Base-by-base conservation (phyloP, 352 stramenopile genomes). In the Globisporangium carolinianum region DNA sequence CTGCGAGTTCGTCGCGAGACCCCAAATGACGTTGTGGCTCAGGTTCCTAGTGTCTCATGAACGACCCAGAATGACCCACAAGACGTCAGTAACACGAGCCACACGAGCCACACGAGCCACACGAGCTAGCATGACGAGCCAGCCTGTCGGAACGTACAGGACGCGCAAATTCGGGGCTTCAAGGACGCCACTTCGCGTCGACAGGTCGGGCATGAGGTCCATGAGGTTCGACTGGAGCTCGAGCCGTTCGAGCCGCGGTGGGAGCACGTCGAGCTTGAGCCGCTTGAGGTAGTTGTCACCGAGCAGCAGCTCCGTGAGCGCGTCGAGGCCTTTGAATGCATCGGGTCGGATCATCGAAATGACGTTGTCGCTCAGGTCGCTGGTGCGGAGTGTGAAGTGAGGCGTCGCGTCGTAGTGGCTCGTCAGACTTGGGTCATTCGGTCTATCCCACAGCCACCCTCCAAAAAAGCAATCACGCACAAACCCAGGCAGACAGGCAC, bases 291-390 rank as follows among this genome's bases (percentile, higher is more conserved):
- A 75, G 55, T 89, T 89, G 18, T 58, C 43, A 43, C 67, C 69
- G 15, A 89, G 59, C 1, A 67, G 63, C 0, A 89, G 62, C 36
- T 76, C 58, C 43, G 73, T 54, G 2, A 89, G 61, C 15, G 60
- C 68, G 17, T 76, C 61, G 12, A 89, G 60, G 0, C 70, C 72
- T 17, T 67, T 62, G 47, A 89, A 86, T 3, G 78, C 74, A 38
- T 83, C 58, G 42, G 60, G 41, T 3, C 74, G 67, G n/a, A 89
- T 69, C 14, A 85, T 58, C 1, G 79, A 89, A 46, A 89, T 84
- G 18, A 87, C 71, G 45, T 89, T 89, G 67, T 89, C 76, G 46
- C 75, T 82, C 55, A 89, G 62, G 60, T 87, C 77, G 35, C 78
- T 86, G 32, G 11, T 24, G 46, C 9, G 11, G 9, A 18, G 9